Evolutionary conservation across 768 basidiomycete species (phyloP).

Genomic region (Lactarius indigo): DNA sequence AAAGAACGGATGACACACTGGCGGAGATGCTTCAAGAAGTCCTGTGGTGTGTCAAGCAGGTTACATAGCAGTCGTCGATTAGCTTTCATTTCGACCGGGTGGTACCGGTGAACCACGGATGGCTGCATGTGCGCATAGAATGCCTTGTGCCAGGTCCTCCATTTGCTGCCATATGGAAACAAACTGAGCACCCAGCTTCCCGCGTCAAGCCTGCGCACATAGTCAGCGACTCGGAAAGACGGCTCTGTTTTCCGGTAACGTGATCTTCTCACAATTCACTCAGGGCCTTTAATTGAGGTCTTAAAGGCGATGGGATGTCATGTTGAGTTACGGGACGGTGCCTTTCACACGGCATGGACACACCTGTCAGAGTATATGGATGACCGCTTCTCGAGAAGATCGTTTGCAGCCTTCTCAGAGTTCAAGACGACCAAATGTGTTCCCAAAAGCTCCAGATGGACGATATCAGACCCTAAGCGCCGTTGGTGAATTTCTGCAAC

Average conservation of each 20-base stretch:
- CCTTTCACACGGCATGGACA: not conserved
- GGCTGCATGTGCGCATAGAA: constrained; percentile 43
- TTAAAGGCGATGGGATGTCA: constrained; percentile 10
- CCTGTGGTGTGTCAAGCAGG: constrained; percentile 36
- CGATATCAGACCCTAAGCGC: constrained; percentile 28
- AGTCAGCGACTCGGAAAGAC: not conserved
- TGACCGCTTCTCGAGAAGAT: constrained; percentile 33
- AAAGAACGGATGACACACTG: constrained; percentile 33
- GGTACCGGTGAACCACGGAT: constrained; percentile 32
- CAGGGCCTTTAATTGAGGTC: constrained; percentile 29
- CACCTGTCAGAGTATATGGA: constrained; percentile 34
- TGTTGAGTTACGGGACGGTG: not conserved
- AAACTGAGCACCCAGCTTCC: constrained; percentile 37
- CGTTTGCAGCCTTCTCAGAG: constrained; percentile 30
- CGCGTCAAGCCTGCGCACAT: constrained; percentile 39
- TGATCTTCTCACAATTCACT: constrained; percentile 28
- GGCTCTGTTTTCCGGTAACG: not conserved
- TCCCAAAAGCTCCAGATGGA: constrained; percentile 29
- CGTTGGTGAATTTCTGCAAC: not conserved
- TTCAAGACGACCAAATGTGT: constrained; percentile 31
- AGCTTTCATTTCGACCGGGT: constrained; percentile 32
- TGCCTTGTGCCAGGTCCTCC: constrained; percentile 40
- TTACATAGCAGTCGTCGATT: constrained; percentile 34
- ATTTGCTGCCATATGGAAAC: constrained; percentile 40
- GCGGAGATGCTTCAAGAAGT: constrained; percentile 35